Base-by-base conservation (phyloP, 2,329 filamentous ascomycete genomes). In the Botrytis paeoniae region DNA sequence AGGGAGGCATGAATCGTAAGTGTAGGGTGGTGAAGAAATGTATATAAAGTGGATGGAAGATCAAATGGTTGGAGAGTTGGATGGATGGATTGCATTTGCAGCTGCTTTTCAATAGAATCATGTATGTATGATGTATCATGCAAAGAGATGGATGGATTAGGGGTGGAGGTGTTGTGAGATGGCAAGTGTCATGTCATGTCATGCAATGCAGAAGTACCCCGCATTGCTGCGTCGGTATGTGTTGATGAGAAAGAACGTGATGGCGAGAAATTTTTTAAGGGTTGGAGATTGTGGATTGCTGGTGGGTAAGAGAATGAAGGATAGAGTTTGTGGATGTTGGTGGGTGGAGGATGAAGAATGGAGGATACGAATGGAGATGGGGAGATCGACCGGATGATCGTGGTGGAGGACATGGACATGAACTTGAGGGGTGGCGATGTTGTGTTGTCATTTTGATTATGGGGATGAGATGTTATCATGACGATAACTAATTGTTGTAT, bases 171-270 rank as follows among this genome's bases (percentile, higher is more conserved):
- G 25, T 63, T 43, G 25, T 63, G 61, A 63, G 61, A 41, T 41
- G 37, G 61, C 61, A 63, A 57, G 51, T 57, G 51, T 29, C 51
- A 57, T 57, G 51, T 57, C 51, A 57, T 57, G 51, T 4, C 14
- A 57, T 57, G 61, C 61, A 63, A 41, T 62, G 60, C 35, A 62
- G 2, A 43, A 41, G 61, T 63, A 63, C 61, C 61, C 61, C 61
- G 61, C 61, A 63, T 63, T 63, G 8, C 37, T 63, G 61, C 37
- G 61, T 63, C 61, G 61, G n/a, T 41, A 43, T 63, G 61, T 63
- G 39, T 62, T 62, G 48, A 54, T 41, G 37, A 6, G 61, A 63
- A 41, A 39, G 61, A 41, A 39, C 61, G 61, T 63, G 61, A 63
- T 63, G 37, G 18, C 18, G 37, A 63, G 61, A 63, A 63, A 20